phyloP scores from a whole-genome alignment of 2,329 filamentous ascomycete species.

The Moelleriella libera region DNA sequence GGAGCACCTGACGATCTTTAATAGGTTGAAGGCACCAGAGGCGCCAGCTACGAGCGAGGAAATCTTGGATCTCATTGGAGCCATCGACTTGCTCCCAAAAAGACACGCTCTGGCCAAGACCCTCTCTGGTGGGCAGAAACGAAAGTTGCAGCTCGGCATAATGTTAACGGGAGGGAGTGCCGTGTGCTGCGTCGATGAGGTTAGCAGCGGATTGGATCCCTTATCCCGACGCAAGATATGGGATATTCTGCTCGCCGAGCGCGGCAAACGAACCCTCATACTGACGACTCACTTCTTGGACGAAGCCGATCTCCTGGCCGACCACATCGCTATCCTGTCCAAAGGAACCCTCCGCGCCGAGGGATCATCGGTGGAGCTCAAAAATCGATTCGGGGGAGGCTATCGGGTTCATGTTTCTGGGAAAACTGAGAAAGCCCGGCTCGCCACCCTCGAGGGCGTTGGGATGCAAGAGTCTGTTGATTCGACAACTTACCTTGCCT shows the following conservation, averaged over 20 bases:
- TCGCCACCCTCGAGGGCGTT: slow-evolving; percentile 39
- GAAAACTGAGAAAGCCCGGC: slow-evolving; percentile 29
- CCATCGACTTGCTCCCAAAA: slow-evolving; percentile 67
- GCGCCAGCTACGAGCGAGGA: slow-evolving; percentile 40
- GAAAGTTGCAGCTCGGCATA: slow-evolving; percentile 85
- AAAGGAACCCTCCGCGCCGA: slow-evolving; percentile 70
- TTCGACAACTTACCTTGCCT: slow-evolving; percentile 57
- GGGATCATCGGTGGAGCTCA: slow-evolving; percentile 76
- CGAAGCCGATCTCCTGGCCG: slow-evolving; percentile 78
- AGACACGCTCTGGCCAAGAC: slow-evolving; percentile 58
- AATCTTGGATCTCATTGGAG: slow-evolving; percentile 47
- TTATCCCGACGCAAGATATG: slow-evolving; percentile 80
- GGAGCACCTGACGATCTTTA: slow-evolving; percentile 77
- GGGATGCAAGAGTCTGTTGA: slow-evolving; percentile 50
- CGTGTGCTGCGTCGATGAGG: slow-evolving; percentile 85
- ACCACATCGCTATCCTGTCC: slow-evolving; percentile 78
- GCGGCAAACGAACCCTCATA: slow-evolving; percentile 69
- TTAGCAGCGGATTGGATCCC: slow-evolving; percentile 78
- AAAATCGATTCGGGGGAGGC: slow-evolving; percentile 67
- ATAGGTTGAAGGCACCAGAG: slow-evolving; percentile 57
- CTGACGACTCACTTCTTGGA: slow-evolving; percentile 90
- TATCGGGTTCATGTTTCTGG: slow-evolving; percentile 69
- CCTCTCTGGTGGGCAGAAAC: slow-evolving; percentile 79
- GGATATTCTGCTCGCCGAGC: slow-evolving; percentile 81
- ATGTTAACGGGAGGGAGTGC: slow-evolving; percentile 86